Conservation (phyloP, 768 basidiomycete species). For the Tubosaeta sp. region DNA sequence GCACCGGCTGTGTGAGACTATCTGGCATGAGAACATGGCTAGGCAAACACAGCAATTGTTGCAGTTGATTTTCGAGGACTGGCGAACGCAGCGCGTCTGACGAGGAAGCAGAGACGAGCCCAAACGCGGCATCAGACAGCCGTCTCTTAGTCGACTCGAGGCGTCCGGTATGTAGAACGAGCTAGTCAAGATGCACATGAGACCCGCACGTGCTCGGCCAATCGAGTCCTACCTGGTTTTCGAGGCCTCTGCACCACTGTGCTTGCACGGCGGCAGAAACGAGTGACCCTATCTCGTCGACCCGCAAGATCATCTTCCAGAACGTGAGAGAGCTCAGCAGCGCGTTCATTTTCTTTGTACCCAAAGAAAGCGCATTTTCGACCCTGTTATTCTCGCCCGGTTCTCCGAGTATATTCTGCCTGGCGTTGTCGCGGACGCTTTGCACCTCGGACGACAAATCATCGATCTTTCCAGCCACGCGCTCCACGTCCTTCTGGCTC, state of each 20-base stretch:
- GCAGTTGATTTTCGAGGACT: slow-evolving; percentile 54
- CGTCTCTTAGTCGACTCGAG: slow-evolving; percentile 45
- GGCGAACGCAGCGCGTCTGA: slow-evolving; percentile 40
- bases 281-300: slow-evolving; percentile 37
- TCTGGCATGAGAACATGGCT: slow-evolving; percentile 40
- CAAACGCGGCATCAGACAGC: slow-evolving; percentile 38
- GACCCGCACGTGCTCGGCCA: background rate
- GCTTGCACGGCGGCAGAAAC: slow-evolving; percentile 30
- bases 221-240: slow-evolving; percentile 41
- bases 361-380: slow-evolving; percentile 25
- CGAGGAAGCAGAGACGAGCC: slow-evolving; percentile 35
- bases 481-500: slow-evolving; percentile 33
- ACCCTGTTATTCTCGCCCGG: slow-evolving; percentile 20
- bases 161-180: slow-evolving; percentile 61
- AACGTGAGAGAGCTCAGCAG: slow-evolving; percentile 35
- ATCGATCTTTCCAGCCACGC: slow-evolving; percentile 32
- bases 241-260: slow-evolving; percentile 43
- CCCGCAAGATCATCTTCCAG: slow-evolving; percentile 38
- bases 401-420: slow-evolving; percentile 37
- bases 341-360: slow-evolving; percentile 26
- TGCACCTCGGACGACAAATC: slow-evolving; percentile 37
- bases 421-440: slow-evolving; percentile 34
- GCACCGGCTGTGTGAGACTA: slow-evolving; percentile 49
- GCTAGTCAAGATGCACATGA: slow-evolving; percentile 33
- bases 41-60: slow-evolving; percentile 48